These are phyloP conservation scores for Penicillium digitatum DNA, from an alignment of 2,329 filamentous ascomycete species.

Conservation along the genomic window DNA sequence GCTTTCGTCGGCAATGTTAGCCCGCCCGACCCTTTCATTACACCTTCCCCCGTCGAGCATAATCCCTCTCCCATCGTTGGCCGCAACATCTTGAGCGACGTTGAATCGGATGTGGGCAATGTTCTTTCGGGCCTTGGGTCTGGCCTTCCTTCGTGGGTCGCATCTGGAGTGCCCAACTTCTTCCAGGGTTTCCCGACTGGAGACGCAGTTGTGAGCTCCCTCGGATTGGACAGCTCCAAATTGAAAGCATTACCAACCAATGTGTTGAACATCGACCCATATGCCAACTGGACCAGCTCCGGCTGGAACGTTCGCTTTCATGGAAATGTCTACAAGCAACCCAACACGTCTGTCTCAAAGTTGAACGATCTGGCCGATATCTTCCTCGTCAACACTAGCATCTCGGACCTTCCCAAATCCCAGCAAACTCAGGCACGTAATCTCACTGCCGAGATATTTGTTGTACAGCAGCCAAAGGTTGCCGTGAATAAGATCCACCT, in stretches of 20 bases:
- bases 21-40: constrained; percentile 11
- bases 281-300: constrained; percentile 73
- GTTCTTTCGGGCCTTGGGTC: constrained; percentile 14
- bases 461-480: constrained; percentile 64
- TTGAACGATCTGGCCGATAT: constrained; percentile 66
- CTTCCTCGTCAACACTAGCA: constrained; percentile 63
- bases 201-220: constrained; percentile 21
- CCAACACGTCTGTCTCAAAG: constrained; percentile 61
- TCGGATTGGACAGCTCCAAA: constrained; percentile 14
- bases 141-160: constrained; percentile 19
- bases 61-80: constrained; percentile 12
- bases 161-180: constrained; percentile 22
- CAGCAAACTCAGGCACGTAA: constrained; percentile 68
- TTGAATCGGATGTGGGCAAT: background rate
- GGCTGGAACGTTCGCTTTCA: constrained; percentile 74
- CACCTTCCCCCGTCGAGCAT: constrained; percentile 12
- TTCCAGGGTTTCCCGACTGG: constrained; percentile 23
- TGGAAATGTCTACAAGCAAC: constrained; percentile 77
- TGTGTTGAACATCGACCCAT: constrained; percentile 34
- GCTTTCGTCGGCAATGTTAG: constrained; percentile 7
- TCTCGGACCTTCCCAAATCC: constrained; percentile 55
- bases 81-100: constrained; percentile 11
- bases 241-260: constrained; percentile 20
- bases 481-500: constrained; percentile 31
- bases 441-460: constrained; percentile 66